Evolutionary conservation across 257 asterid genomes (phyloP), one percentile per base, ranked within the genome.

Genomic region (Nicotiana noctiflora): DNA sequence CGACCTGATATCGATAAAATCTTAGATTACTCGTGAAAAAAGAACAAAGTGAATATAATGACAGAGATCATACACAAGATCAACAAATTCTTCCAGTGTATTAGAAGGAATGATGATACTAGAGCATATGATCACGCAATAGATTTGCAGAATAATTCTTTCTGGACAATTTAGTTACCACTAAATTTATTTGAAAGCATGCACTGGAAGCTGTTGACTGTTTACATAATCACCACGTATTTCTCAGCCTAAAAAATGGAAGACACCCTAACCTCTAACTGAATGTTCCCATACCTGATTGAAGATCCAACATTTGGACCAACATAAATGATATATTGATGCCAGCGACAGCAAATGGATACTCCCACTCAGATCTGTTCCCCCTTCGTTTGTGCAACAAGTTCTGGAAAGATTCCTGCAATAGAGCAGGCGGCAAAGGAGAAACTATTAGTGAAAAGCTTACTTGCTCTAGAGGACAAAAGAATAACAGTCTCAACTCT

Each of bases 261-360:
- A 72, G 61, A 49, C 7, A 0, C 44, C 12, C 25, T 21, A 23
- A 74, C 44, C 14, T 74, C 78, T 23, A 74, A 25, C 78, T 46
- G 78, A 74, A 74, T 17, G 7, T 49, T 74, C 4, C 64, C 62
- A 46, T 57, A 95, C 99, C 98, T 87, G 99, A 91, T 74, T 95
- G 99, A 87, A 95, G 99, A 86, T 92, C 97, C 85, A 95, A 87
- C 98, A 95, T 92, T 83, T 93, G 99, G 74, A 90, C 93, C 80
- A 95, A 86, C 98, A 92, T 95, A 83, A 95, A 95, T 15, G 99
- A 93, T 82, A 95, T 83, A 83, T 95, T 95, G 85, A 95, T 90
- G 85, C 98, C 99, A 67, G 99, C 99, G 81, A 95, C 98, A 76
- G 99, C 98, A 68, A 95, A 95, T 21, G 99, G 99, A 89, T 95